Base-by-base conservation (phyloP, 805 yeast genomes). In the Ascoidea tarda region DNA sequence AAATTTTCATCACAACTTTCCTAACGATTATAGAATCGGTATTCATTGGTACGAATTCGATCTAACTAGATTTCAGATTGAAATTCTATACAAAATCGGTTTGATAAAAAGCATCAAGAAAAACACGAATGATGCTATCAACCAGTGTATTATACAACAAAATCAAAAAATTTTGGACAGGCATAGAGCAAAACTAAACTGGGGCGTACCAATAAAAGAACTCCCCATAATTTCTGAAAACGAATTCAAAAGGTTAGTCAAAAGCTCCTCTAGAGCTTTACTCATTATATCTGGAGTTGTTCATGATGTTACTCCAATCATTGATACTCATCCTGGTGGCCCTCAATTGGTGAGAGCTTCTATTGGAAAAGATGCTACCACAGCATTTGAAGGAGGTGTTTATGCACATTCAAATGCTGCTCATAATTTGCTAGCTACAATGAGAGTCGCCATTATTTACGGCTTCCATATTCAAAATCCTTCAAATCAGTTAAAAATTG, bases 291-390 rank as follows among this genome's bases (percentile, higher is more conserved):
- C 87, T 48, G 95, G 95, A 45, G 87, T 91, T 51, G 93, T 90
- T 32, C 97, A 91, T 66, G 97, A 90, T 64, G 85, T 91, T 10
- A 82, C 96, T 5, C 95, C 93, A 33, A 91, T 90, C 65, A 81
- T 89, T 64, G 81, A 84, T 59, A 87, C 86, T 61, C 98, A 90
- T 66, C 98, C 98, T 1, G 98, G 98, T 58, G 98, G 98, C 1
- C 67, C 79, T 38, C 82, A 89, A 5, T 74, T 90, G 51, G 79
- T 90, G 52, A 73, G 72, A 57, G 81, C 93, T 0, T 86, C 95
- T 1, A 82, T 87, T 53, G 97, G 97, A 10, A 87, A 85, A 65
- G 97, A 90, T 65, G 96, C 96, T 6, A 89, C 97, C 3, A 81
- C 85, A 50, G 96, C 95, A 2, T 90, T 90, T 67, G 88, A 84